phyloP scores from a whole-genome alignment of 169 alveolate genomes.

The Plasmodium adleri region DNA sequence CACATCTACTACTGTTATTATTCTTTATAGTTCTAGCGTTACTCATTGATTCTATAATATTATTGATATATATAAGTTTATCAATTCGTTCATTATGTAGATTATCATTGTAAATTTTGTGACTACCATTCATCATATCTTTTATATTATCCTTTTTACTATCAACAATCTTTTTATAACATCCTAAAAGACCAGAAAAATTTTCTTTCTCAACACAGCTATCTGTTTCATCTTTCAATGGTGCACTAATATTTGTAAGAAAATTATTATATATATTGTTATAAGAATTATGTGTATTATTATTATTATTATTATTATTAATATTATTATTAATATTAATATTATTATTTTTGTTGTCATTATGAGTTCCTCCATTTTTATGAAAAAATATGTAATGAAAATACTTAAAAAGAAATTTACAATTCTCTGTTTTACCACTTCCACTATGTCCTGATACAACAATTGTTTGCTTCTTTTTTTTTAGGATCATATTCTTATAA shows the following conservation, averaged over 20 bases:
- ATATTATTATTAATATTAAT: conserved; percentile 8
- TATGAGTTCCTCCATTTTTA: background rate
- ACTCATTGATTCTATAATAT: conserved; percentile 97
- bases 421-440: conserved; percentile 99
- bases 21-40: conserved; percentile 98
- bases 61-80: conserved; percentile 81
- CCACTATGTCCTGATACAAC: conserved; percentile 99
- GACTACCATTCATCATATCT: background rate
- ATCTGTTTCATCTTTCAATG: background rate
- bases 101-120: background rate
- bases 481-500: conserved; percentile 77
- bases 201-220: background rate
- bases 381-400: conserved; percentile 80
- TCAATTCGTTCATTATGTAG: conserved; percentile 40
- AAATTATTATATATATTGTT: too few relatives aligned
- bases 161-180: background rate
- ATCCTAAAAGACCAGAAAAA: background rate
- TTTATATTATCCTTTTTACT: background rate
- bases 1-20: conserved; percentile 98
- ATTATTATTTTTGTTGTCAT: background rate
- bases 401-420: conserved; percentile 90
- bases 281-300: conserved; percentile 25
- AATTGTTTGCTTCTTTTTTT: conserved; percentile 91
- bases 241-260: too few relatives aligned
- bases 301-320: conserved; percentile 23